phyloP scores from a whole-genome alignment of 306 rosid genomes.

The Lagenaria siceraria region DNA sequence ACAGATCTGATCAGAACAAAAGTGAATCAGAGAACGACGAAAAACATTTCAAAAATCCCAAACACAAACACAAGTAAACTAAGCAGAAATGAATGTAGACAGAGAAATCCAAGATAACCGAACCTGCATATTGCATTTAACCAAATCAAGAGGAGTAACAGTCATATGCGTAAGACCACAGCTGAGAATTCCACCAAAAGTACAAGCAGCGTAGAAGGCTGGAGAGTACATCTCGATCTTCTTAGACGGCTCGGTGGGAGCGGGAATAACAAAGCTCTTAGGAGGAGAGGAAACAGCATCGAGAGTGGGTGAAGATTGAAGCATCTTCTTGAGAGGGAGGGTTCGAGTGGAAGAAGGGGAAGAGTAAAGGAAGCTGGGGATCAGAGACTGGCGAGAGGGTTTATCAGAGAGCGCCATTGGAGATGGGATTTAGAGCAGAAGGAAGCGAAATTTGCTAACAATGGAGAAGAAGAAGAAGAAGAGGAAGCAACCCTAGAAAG shows the following conservation, averaged over 20 bases:
- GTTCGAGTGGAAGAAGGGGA: conserved; percentile 35
- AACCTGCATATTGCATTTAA: conserved; percentile 99
- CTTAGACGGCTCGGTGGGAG: conserved; percentile 50
- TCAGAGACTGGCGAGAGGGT: conserved; percentile 41
- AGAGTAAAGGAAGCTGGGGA: conserved; percentile 66
- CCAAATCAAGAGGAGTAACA: conserved; percentile 94
- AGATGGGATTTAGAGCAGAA: not conserved
- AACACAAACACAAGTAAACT: not conserved
- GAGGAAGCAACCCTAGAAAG: not conserved
- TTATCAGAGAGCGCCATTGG: conserved; percentile 45
- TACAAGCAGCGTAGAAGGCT: conserved; percentile 76
- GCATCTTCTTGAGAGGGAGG: conserved; percentile 42
- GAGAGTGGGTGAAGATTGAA: conserved; percentile 14
- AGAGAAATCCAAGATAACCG: conserved; percentile 16
- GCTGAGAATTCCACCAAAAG: conserved; percentile 72
- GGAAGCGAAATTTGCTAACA: not conserved
- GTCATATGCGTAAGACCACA: conserved; percentile 94
- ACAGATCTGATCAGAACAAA: conserved; percentile 28
- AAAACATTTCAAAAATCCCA: not conserved
- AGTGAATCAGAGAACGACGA: not conserved
- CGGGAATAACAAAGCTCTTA: conserved; percentile 24
- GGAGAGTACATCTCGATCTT: conserved; percentile 88
- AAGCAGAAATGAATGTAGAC: not conserved
- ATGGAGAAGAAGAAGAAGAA: not conserved
- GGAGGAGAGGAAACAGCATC: conserved; percentile 11